Evolutionary conservation across 2,329 filamentous ascomycete genomes (phyloP).

Genomic region (Apiospora kogelbergensis): DNA sequence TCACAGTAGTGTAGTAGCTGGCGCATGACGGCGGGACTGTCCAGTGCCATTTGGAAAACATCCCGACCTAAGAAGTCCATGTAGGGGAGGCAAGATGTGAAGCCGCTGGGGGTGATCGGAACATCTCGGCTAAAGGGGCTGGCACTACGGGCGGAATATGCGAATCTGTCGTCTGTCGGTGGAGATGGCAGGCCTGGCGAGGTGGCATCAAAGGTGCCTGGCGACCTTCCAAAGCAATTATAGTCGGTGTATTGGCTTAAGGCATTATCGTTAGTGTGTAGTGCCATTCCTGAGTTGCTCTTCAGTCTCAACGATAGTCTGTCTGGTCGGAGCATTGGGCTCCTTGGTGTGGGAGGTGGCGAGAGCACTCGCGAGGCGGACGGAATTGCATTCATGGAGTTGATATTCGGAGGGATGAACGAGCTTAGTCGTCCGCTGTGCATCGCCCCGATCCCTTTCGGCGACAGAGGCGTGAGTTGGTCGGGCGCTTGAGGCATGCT

Average conservation of each 20-base stretch:
- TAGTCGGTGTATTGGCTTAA: conserved; percentile 49
- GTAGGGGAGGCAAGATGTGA: conserved; percentile 26
- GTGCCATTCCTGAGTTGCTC: conserved; percentile 46
- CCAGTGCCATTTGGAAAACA: conserved; percentile 50
- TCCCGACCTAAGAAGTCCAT: conserved; percentile 50
- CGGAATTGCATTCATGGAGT: conserved; percentile 5
- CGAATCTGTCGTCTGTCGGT: conserved; percentile 15
- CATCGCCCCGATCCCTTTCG: neutral
- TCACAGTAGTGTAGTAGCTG: conserved; percentile 52
- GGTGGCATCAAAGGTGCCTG: neutral
- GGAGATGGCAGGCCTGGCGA: conserved; percentile 26
- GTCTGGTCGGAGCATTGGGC: conserved; percentile 19
- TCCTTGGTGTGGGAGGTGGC: conserved; percentile 11
- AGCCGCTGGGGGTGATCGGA: neutral
- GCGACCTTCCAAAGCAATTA: conserved; percentile 34
- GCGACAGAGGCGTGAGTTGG: neutral
- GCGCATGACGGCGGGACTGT: conserved; percentile 45
- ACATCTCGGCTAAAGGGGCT: conserved; percentile 9
- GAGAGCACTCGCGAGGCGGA: conserved; percentile 16
- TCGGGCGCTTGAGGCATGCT: neutral
- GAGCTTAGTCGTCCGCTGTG: neutral
- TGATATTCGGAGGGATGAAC: neutral
- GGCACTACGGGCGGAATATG: conserved; percentile 11
- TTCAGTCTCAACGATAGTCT: conserved; percentile 33
- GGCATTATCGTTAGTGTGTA: conserved; percentile 44